phyloP scores from a whole-genome alignment of 257 asterid genomes.

The Coffea eugenioides region DNA sequence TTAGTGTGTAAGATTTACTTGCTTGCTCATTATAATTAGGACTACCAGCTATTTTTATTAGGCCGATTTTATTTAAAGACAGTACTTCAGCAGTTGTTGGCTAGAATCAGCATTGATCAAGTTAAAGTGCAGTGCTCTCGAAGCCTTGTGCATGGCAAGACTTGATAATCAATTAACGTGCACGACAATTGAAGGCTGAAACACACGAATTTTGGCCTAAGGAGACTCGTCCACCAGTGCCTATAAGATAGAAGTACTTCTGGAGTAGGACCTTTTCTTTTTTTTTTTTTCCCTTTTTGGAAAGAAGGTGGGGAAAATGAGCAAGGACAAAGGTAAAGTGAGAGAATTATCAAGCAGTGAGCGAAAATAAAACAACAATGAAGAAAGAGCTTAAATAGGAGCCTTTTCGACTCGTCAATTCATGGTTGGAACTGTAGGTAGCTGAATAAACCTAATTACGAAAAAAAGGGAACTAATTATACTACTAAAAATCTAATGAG shows the following conservation, averaged over 20 bases:
- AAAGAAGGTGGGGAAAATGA: not conserved
- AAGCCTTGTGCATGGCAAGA: not conserved
- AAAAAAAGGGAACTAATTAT: not conserved
- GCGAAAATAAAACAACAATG: no score
- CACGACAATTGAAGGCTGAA: not conserved
- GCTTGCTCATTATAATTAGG: no score
- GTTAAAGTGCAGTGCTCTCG: not conserved
- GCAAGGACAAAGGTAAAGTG: no score
- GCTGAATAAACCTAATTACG: not conserved
- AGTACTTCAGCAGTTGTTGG: no score
- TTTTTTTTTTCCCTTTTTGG: not conserved
- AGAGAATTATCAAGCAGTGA: no score
- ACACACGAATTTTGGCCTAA: not conserved
- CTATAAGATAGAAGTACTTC: no score
- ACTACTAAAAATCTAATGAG: no score
- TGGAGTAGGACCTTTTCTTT: no score
- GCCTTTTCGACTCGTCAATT: not conserved
- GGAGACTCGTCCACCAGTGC: not conserved
- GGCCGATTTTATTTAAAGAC: no score
- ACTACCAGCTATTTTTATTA: no score
- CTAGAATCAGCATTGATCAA: no score
- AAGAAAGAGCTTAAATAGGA: not conserved
- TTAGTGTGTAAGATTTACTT: not conserved
- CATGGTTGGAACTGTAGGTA: not conserved
- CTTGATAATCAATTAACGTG: not conserved